These are phyloP conservation scores for Talaromyces wortmannii DNA, from an alignment of 495 filamentous ascomycete species.

Conservation along the genomic window DNA sequence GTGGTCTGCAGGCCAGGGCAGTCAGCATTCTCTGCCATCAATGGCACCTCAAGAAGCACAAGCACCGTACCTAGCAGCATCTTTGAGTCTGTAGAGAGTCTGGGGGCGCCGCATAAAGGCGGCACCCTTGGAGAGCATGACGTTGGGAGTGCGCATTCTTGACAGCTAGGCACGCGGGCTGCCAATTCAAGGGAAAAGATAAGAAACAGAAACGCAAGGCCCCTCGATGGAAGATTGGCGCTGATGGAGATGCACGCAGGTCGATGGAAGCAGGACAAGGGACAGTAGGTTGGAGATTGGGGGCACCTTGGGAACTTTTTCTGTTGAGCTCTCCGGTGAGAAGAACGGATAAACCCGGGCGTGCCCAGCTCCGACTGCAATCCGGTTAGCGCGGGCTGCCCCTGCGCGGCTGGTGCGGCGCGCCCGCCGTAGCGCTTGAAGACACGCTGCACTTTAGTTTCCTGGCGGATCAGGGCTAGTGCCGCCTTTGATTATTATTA, in stretches of 20 bases:
- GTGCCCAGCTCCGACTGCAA: not conserved
- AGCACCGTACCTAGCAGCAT: constrained; percentile 30
- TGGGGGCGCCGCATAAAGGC: constrained; percentile 36
- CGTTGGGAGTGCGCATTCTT: constrained; percentile 41
- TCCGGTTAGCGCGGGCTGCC: not conserved
- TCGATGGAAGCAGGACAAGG: constrained; percentile 10
- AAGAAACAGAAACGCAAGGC: constrained; percentile 11
- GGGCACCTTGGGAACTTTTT: constrained; percentile 29
- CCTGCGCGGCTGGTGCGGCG: not conserved
- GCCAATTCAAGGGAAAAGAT: constrained; percentile 17
- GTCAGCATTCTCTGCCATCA: constrained; percentile 6
- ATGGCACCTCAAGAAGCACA: not conserved
- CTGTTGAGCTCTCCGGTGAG: constrained; percentile 40
- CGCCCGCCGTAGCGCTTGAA: constrained; percentile 4
- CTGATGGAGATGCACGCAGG: constrained; percentile 13
- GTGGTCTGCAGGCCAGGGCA: constrained; percentile 20
- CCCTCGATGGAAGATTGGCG: not conserved
- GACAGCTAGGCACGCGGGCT: constrained; percentile 38
- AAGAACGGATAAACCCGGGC: constrained; percentile 8
- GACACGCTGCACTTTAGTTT: constrained; percentile 16
- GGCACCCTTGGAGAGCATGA: constrained; percentile 37
- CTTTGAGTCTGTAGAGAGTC: constrained; percentile 35
- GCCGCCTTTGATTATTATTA: not conserved
- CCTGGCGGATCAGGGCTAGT: not conserved
- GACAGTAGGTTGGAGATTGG: constrained; percentile 14